Percentiles rank a stretch among this genome's conserved stretches.
Evolutionary conservation across 2,329 filamentous ascomycete genomes (phyloP).

Genomic region (Zopfia rhizophila): DNA sequence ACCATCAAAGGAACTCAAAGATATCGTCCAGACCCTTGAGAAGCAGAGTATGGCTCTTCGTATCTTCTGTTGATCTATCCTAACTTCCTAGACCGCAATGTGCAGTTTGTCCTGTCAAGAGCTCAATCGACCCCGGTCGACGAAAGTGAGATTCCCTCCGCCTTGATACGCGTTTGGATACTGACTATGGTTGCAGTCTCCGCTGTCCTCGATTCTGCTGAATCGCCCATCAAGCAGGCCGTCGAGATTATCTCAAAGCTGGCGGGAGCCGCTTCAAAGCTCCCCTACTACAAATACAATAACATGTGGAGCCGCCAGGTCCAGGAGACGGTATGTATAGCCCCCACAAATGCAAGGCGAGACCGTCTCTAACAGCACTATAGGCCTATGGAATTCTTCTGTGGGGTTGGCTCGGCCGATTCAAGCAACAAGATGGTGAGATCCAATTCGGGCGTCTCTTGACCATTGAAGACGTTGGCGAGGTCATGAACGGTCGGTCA

Average conservation of each 20-base stretch:
- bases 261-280: constrained; percentile 77
- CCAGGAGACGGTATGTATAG: constrained; percentile 77
- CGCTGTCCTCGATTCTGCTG: constrained; percentile 74
- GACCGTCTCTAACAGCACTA: constrained; percentile 19
- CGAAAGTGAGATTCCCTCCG: constrained; percentile 60
- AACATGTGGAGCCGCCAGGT: constrained; percentile 83
- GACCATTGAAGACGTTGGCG: constrained; percentile 88
- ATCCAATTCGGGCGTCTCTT: constrained; percentile 73
- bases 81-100: constrained; percentile 69
- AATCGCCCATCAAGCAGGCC: constrained; percentile 76
- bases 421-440: constrained; percentile 63
- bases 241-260: constrained; percentile 77
- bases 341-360: too few relatives aligned
- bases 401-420: constrained; percentile 82
- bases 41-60: constrained; percentile 67
- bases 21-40: constrained; percentile 83
- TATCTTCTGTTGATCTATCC: constrained; percentile 16
- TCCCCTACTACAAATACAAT: constrained; percentile 99
- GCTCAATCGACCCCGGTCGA: constrained; percentile 85
- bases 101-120: constrained; percentile 84
- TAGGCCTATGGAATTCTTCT: constrained; percentile 69
- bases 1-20: constrained; percentile 71
- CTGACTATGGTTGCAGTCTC: constrained; percentile 64
- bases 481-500: constrained; percentile 74
- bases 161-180: not conserved